Conservation (phyloP, 2,329 filamentous ascomycete genomes). For the Pseudogymnoascus sp. region DNA sequence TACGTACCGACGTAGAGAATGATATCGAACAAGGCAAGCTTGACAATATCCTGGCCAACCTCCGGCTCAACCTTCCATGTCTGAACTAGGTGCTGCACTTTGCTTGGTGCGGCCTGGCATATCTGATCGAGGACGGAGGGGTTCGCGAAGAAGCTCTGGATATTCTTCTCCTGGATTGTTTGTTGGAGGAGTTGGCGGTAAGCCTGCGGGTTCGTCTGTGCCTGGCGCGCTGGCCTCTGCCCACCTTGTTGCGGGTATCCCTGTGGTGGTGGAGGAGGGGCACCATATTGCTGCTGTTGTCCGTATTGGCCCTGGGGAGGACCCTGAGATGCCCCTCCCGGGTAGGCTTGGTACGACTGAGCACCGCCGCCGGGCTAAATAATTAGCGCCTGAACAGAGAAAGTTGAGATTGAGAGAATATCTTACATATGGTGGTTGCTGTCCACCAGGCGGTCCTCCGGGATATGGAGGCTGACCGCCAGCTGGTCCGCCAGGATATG, state of each 20-base stretch:
- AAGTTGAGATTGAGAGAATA: background rate
- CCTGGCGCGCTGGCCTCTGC: slow-evolving; percentile 9
- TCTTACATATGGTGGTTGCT: slow-evolving; percentile 7
- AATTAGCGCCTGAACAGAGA: background rate
- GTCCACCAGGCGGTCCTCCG: background rate
- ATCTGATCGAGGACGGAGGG: slow-evolving; percentile 14
- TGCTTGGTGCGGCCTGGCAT: slow-evolving; percentile 10
- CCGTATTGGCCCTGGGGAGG: slow-evolving; percentile 1
- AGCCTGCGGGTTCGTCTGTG: slow-evolving; percentile 13
- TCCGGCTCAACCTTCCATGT: slow-evolving; percentile 27
- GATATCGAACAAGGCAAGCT: slow-evolving; percentile 30
- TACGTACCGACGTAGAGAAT: slow-evolving; percentile 26
- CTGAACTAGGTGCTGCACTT: slow-evolving; percentile 23
- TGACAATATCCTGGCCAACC: slow-evolving; percentile 29
- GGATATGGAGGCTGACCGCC: slow-evolving; percentile 3
- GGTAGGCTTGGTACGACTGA: background rate
- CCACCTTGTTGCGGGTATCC: slow-evolving; percentile 15
- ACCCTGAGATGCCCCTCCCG: background rate
- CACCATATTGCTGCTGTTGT: background rate
- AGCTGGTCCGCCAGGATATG: background rate
- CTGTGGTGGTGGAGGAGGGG: slow-evolving; percentile 1
- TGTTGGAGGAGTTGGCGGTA: slow-evolving; percentile 15
- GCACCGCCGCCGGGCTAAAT: slow-evolving; percentile 1
- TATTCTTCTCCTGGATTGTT: slow-evolving; percentile 16
- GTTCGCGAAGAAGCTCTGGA: slow-evolving; percentile 11